Base-by-base conservation (phyloP, 1,139 yeast genomes). In the Yamadazyma blattariae region DNA sequence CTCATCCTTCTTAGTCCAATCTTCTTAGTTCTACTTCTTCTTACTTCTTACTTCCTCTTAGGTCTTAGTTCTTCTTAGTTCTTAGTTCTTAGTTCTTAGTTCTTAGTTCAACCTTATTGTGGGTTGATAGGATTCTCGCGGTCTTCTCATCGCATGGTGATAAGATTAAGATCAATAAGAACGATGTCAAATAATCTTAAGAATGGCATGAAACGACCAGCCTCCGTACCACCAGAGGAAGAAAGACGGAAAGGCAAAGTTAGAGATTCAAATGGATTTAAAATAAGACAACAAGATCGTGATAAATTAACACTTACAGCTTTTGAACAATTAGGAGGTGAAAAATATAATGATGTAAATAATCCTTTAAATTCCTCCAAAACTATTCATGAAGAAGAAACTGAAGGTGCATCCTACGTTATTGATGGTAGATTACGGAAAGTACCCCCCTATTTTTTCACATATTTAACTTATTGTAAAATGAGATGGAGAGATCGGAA, bases 391-490 rank as follows among this genome's bases (percentile, higher is more conserved):
- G 78, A 74, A 40, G 79, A 74, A 46, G 81, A 74, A 41, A 58
- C 73, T 1, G 77, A 74, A 42, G 80, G 77, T 7, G 77, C 79
- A 1, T 47, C 65, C 20, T 77, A 76, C 48, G 47, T 57, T 2
- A 61, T 81, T 3, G 81, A 77, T 12, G 87, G 85, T 0, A 63
- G 75, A 1, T 64, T 87, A 35, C 66, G 97, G 29, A 67, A 84
- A 42, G 87, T 92, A 1, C 72, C 79, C 1, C 97, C 98, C 0
- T 94, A 92, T 54, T 85, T 74, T 53, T 92, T 79, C 63, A 89
- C 95, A 0, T 90, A 92, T 54, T 67, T 87, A 57, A 92, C 99
- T 0, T 87, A 83, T 54, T 90, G 97, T 59, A 94, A 94, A 56
- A 64, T 76, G 54, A 71, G 99, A 49, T 94, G 99, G 99, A 71